Base-by-base conservation (phyloP, 768 basidiomycete species). In the Cyclocybe cylindracea region DNA sequence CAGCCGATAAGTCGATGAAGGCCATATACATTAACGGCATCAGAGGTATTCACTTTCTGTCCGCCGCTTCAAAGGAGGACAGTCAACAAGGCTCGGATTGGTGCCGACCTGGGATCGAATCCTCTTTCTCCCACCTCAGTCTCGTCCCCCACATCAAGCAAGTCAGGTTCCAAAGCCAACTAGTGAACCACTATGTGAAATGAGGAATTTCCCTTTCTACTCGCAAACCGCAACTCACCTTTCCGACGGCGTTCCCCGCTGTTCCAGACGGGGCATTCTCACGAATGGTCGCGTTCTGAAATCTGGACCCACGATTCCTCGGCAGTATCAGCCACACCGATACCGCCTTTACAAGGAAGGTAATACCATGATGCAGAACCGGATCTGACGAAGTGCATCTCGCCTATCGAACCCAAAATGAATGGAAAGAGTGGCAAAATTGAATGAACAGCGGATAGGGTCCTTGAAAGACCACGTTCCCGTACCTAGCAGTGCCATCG, bases 221-320 rank as follows among this genome's bases (percentile, higher is more conserved):
- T 41, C 24, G 9, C 9, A 29, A 10, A 42, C 40, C 39, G 32
- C 4, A 14, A 11, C 5, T 24, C 39, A 63, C 65, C 67, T 57
- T 84, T 79, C 74, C 84, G 84, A 63, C 93, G 93, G n/a, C 85
- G 76, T 52, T 78, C 80, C 62, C 87, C 85, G 84, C 79, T 4
- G 83, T 68, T 19, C 89, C 89, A 55, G 94, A 94, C 42, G 87
- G 66, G 49, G 94, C 86, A 62, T 94, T 94, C 39, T 91, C 85
- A 73, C 70, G 75, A 44, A 89, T 85, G 0, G 87, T 89, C 50
- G 84, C 86, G 54, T 87, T 90, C 66, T 16, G 16, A 16, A 16
- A 16, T 16, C 16, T 86, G 79, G 9, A 91, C 83, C 89, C 89
- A 94, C 2, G 87, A 83, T 61, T 90, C 88, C 63, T 94, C 90